These are phyloP conservation scores for Capronia epimyces DNA, from an alignment of 2,329 filamentous ascomycete genomes.

Conservation along the genomic window DNA sequence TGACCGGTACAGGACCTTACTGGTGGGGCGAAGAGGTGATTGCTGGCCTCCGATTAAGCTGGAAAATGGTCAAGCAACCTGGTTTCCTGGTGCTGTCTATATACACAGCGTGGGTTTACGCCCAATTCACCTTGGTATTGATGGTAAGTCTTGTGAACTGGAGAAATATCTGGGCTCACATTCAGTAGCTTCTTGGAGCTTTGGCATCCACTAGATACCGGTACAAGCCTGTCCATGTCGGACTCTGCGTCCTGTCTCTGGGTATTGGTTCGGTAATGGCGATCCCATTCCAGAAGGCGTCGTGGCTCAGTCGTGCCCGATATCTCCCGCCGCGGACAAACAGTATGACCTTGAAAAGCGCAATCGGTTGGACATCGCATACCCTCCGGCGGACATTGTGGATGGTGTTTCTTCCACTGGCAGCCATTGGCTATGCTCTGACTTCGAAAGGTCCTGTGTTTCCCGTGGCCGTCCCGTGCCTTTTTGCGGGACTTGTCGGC, in stretches of 20 bases:
- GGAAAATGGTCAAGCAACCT: constrained; percentile 67
- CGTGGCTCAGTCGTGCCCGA: constrained; percentile 61
- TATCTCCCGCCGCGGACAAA: constrained; percentile 56
- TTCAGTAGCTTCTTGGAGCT: constrained; percentile 58
- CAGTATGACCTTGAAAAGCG: constrained; percentile 60
- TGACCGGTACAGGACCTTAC: constrained; percentile 63
- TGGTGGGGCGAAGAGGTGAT: constrained; percentile 75
- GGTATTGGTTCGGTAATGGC: constrained; percentile 64
- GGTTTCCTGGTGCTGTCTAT: constrained; percentile 66
- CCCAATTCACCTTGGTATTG: constrained; percentile 67
- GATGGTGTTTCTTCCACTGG: constrained; percentile 60
- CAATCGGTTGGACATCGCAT: constrained; percentile 66
- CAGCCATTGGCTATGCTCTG: constrained; percentile 62
- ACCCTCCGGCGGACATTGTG: constrained; percentile 64
- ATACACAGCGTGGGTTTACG: constrained; percentile 75
- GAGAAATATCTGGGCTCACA: constrained; percentile 1
- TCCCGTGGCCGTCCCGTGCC: constrained; percentile 58
- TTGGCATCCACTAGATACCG: constrained; percentile 64
- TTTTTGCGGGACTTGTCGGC: constrained; percentile 62
- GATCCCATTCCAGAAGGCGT: constrained; percentile 68
- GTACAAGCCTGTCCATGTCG: constrained; percentile 60
- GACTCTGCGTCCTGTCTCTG: constrained; percentile 60
- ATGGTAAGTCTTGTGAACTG: constrained; percentile 45
- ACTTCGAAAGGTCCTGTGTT: constrained; percentile 59
- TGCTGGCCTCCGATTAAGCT: constrained; percentile 61